These are phyloP conservation scores for Coemansia nantahalensis DNA, from an alignment of 192 early-diverging fungal species.

Conservation along the genomic window DNA sequence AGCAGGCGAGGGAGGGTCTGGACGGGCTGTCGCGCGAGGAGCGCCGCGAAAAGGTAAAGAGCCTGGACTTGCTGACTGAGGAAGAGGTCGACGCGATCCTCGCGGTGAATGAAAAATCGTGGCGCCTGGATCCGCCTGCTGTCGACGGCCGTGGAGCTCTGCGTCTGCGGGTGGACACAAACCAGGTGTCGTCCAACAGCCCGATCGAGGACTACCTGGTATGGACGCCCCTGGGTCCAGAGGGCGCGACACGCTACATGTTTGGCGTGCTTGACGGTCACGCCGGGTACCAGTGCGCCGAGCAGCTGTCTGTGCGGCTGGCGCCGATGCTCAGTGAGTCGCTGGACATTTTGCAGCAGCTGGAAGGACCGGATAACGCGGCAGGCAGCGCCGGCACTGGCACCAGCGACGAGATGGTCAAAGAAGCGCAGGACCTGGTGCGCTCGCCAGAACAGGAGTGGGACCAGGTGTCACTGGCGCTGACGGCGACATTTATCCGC, in stretches of 20 bases:
- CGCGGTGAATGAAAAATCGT: conserved; percentile 31
- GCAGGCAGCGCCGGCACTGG: too few relatives aligned
- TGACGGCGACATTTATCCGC: conserved; percentile 25
- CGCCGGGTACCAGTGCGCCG: conserved; percentile 39
- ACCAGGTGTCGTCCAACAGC: conserved; percentile 48
- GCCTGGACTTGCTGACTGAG: conserved; percentile 25
- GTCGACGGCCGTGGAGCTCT: background rate
- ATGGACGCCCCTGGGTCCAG: conserved; percentile 13
- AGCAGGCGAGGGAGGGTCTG: conserved; percentile 20
- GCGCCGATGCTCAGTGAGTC: conserved; percentile 38
- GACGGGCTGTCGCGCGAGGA: conserved; percentile 14
- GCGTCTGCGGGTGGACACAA: conserved; percentile 35
- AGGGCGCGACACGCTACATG: conserved; percentile 16
- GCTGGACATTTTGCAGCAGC: conserved; percentile 9
- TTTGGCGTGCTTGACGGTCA: conserved; percentile 43
- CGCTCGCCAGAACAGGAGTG: conserved; percentile 25
- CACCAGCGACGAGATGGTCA: conserved; percentile 3
- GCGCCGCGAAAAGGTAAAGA: conserved; percentile 17
- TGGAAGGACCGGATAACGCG: too few relatives aligned
- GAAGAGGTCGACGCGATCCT: conserved; percentile 42
- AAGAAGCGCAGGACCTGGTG: conserved; percentile 16
- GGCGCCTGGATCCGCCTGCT: conserved; percentile 5
- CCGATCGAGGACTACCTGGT: conserved; percentile 51
- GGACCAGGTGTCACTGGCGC: conserved; percentile 28
- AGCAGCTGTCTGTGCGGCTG: conserved; percentile 30